These are phyloP conservation scores for Epichloe uncinata DNA, from an alignment of 2,329 filamentous ascomycete genomes.

Conservation along the genomic window DNA sequence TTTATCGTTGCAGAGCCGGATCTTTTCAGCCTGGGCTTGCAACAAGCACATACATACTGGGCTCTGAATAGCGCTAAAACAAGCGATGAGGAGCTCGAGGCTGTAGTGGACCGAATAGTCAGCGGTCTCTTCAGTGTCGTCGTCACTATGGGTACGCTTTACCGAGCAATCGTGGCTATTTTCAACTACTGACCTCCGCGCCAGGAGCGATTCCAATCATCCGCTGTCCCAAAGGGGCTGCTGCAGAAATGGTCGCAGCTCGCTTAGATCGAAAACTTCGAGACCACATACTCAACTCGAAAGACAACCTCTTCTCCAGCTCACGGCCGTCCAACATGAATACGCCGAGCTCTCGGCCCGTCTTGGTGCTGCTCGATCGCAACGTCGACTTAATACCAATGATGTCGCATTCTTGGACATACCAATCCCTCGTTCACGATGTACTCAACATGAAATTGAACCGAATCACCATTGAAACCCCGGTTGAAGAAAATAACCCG, in stretches of 20 bases:
- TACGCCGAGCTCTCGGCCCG: slow-evolving; percentile 64
- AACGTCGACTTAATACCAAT: slow-evolving; percentile 94
- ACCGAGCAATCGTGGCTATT: neutral
- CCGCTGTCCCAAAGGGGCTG: slow-evolving; percentile 80
- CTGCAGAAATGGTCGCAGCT: slow-evolving; percentile 85
- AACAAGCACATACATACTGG: slow-evolving; percentile 84
- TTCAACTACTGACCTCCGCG: neutral
- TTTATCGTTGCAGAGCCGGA: slow-evolving; percentile 95
- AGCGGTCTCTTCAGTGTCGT: slow-evolving; percentile 95
- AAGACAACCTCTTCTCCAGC: slow-evolving; percentile 85
- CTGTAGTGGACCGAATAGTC: slow-evolving; percentile 79
- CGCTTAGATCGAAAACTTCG: slow-evolving; percentile 92
- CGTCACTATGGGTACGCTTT: slow-evolving; percentile 76
- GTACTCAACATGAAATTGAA: slow-evolving; percentile 55
- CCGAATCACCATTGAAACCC: slow-evolving; percentile 81
- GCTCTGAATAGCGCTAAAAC: slow-evolving; percentile 90
- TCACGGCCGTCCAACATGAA: slow-evolving; percentile 45
- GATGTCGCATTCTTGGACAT: slow-evolving; percentile 82
- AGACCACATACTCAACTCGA: slow-evolving; percentile 93
- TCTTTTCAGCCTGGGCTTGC: slow-evolving; percentile 85
- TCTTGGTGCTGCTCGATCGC: slow-evolving; percentile 85
- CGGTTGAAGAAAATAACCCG: slow-evolving; percentile 63
- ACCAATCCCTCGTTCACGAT: slow-evolving; percentile 71
- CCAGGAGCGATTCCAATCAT: slow-evolving; percentile 86
- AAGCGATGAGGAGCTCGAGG: slow-evolving; percentile 78